Percentiles rank a stretch among this genome's conserved stretches.
Evolutionary conservation across 2,329 filamentous ascomycete genomes (phyloP).

Genomic region (Alternaria panax): DNA sequence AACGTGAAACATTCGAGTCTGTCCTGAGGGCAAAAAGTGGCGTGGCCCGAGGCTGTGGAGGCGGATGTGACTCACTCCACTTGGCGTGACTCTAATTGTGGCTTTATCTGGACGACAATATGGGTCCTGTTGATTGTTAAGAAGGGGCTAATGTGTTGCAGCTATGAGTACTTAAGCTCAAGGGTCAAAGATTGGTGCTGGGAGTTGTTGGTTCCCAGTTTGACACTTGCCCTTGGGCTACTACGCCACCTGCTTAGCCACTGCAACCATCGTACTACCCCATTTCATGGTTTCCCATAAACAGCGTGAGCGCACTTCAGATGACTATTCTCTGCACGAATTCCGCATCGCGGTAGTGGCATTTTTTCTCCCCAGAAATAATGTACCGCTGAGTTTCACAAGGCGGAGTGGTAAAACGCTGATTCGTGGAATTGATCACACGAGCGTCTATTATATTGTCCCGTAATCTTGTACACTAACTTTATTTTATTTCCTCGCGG

Average conservation of each 20-base stretch:
- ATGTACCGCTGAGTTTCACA: neutral
- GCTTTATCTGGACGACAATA: neutral
- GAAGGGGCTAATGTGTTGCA: neutral
- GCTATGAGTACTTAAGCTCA: neutral
- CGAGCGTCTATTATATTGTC: conserved; percentile 1
- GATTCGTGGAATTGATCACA: conserved; percentile 12
- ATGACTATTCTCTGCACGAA: neutral
- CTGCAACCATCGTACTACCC: neutral
- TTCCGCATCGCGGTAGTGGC: neutral
- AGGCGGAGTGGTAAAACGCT: neutral
- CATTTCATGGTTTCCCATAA: neutral
- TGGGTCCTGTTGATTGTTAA: neutral
- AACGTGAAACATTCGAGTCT: neutral
- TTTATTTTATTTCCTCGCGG: neutral
- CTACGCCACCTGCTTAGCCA: neutral
- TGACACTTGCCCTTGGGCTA: neutral
- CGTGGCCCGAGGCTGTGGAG: neutral
- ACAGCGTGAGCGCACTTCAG: neutral
- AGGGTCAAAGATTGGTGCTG: neutral
- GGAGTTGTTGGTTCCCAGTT: neutral
- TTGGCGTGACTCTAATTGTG: neutral
- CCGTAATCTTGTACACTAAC: neutral
- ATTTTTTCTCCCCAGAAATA: neutral
- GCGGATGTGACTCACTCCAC: neutral
- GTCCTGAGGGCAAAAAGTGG: neutral